A percentile compares a stretch with the other conserved stretches of the same genome.
Conservation (phyloP, 306 rosid species). For the Cyclanthera cordifolia region DNA sequence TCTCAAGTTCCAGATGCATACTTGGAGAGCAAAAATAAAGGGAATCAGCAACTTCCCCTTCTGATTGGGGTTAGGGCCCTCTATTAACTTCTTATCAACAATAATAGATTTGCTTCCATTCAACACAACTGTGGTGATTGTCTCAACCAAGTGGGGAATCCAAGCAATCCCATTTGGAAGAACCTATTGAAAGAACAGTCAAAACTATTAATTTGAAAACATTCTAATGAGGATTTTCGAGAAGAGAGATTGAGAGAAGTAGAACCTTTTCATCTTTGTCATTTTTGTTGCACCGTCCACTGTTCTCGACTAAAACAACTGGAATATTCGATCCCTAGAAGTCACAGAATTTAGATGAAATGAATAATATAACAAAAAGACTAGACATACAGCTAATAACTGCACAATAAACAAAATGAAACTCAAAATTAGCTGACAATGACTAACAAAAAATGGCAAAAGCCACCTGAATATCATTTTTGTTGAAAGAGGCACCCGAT, state of each 20-base stretch:
- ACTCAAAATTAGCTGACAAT: background rate
- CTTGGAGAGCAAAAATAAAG: constrained; percentile 50
- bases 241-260: background rate
- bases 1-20: constrained; percentile 24
- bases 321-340: constrained; percentile 52
- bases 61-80: constrained; percentile 86
- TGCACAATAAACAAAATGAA: background rate
- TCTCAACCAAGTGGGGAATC: constrained; percentile 72
- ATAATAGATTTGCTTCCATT: constrained; percentile 48
- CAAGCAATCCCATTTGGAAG: constrained; percentile 83
- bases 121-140: constrained; percentile 52
- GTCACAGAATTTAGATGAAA: constrained; percentile 3
- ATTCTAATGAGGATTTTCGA: background rate
- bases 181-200: constrained; percentile 39
- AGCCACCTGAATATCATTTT: constrained; percentile 41
- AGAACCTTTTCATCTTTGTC: constrained; percentile 75
- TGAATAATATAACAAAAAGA: background rate
- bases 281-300: constrained; percentile 84
- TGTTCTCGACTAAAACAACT: constrained; percentile 84
- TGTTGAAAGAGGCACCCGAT: constrained; percentile 55
- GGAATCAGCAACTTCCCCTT: constrained; percentile 72
- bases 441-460: background rate
- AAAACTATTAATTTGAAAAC: background rate
- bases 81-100: constrained; percentile 74
- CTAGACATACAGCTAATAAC: background rate